These are phyloP conservation scores for Blepharisma stoltei DNA, from an alignment of 73 alveolate species.

Conservation along the genomic window DNA sequence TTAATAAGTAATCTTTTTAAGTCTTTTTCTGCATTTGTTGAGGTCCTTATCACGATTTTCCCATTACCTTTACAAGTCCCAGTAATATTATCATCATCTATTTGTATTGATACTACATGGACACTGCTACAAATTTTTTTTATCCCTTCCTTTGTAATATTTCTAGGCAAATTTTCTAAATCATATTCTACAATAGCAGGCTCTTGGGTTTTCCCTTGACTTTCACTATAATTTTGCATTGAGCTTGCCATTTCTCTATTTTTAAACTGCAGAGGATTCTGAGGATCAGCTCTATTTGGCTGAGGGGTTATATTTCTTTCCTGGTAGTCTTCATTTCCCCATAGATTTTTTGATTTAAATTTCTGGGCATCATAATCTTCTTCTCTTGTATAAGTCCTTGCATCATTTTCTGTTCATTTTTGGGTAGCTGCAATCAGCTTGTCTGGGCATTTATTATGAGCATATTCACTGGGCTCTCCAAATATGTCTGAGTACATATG, in stretches of 20 bases:
- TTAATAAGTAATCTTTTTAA: too few relatives aligned
- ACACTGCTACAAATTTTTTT: constrained; percentile 16
- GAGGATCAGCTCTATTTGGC: neutral
- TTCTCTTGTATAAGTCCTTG: neutral
- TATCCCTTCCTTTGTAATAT: neutral
- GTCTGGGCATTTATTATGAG: neutral
- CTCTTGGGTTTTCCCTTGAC: neutral
- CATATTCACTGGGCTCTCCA: neutral
- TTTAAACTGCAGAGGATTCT: neutral
- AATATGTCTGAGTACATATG: constrained; percentile 19
- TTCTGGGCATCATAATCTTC: neutral
- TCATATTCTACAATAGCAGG: neutral
- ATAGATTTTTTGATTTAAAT: neutral
- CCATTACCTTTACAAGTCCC: constrained; percentile 23
- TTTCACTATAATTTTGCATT: neutral
- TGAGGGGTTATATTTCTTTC: too few relatives aligned
- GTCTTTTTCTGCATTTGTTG: neutral
- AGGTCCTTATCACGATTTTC: neutral
- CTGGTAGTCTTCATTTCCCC: too few relatives aligned
- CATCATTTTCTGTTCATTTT: neutral
- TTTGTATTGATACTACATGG: constrained; percentile 2
- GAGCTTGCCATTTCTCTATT: neutral
- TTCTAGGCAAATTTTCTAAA: neutral
- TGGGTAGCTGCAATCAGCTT: neutral
- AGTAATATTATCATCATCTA: constrained; percentile 24